A percentile compares a stretch with the other conserved stretches of the same genome.
These are phyloP conservation scores for Citrus inodora DNA, from an alignment of 345 rosid species.

Conservation along the genomic window DNA sequence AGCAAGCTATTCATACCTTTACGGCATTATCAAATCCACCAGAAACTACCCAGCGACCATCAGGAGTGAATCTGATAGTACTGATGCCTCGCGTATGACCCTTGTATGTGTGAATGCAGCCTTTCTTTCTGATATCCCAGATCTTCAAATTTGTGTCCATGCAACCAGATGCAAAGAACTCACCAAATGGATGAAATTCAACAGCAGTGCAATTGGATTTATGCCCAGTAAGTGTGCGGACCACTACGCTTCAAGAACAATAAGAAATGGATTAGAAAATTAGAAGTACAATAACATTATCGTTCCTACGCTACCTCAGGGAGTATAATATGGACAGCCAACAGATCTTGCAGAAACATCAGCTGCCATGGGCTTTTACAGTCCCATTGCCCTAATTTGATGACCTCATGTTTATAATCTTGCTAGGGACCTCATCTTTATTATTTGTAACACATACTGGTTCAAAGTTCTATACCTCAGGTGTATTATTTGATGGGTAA, in stretches of 20 bases:
- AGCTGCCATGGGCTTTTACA: neutral
- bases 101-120: conserved; percentile 91
- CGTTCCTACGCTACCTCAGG: neutral
- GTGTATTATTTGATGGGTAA: neutral
- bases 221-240: conserved; percentile 96
- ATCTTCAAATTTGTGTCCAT: conserved; percentile 69
- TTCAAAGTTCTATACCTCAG: neutral
- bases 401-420: neutral
- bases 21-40: conserved; percentile 93
- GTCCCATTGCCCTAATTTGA: neutral
- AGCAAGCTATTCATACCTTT: conserved; percentile 51
- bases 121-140: conserved; percentile 97
- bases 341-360: neutral
- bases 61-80: conserved; percentile 88
- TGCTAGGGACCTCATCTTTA: neutral
- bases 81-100: conserved; percentile 79
- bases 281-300: conserved; percentile 25
- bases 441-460: too few relatives aligned
- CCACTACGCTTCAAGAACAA: conserved; percentile 97
- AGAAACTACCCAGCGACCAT: conserved; percentile 99
- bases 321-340: neutral
- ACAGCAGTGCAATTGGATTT: conserved; percentile 85
- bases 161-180: conserved; percentile 96
- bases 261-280: conserved; percentile 43
- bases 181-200: conserved; percentile 98